Percentiles rank a stretch among this genome's conserved stretches.
Evolutionary conservation across 768 basidiomycete genomes (phyloP).

Genomic region (Daedaleopsis nitida): DNA sequence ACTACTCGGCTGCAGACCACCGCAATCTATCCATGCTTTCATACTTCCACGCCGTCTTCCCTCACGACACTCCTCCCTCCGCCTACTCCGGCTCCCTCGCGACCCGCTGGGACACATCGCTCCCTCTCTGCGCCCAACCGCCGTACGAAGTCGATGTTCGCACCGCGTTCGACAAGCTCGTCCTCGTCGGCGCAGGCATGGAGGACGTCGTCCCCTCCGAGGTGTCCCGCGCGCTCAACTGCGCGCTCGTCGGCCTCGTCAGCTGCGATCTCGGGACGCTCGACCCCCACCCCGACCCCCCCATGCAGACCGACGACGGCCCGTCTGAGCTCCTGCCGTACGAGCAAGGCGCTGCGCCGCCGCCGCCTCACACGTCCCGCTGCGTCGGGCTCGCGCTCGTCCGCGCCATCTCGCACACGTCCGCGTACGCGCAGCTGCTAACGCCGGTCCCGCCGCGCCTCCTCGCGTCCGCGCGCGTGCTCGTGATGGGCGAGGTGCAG

Average conservation of each 20-base stretch:
- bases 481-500: conserved; percentile 60
- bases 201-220: conserved; percentile 81
- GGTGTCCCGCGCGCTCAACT: conserved; percentile 71
- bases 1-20: conserved; percentile 66
- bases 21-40: conserved; percentile 72
- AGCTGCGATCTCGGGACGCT: conserved; percentile 47
- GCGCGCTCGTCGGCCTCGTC: conserved; percentile 78
- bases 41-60: conserved; percentile 66
- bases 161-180: conserved; percentile 59
- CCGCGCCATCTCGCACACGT: conserved; percentile 58
- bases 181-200: conserved; percentile 70
- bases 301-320: not conserved
- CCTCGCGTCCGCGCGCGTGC: conserved; percentile 8
- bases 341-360: conserved; percentile 52
- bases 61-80: conserved; percentile 15
- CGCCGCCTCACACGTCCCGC: conserved; percentile 58
- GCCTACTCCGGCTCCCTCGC: conserved; percentile 34
- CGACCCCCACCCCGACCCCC: conserved; percentile 27
- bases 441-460: conserved; percentile 65
- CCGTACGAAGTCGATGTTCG: conserved; percentile 75
- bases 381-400: conserved; percentile 82
- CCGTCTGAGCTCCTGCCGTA: conserved; percentile 49
- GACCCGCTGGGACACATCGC: conserved; percentile 61
- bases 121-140: conserved; percentile 64
- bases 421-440: conserved; percentile 65